Evolutionary conservation across 345 rosid genomes (phyloP), one percentile per base, ranked within the genome.

Genomic region (Durio zibethinus): DNA sequence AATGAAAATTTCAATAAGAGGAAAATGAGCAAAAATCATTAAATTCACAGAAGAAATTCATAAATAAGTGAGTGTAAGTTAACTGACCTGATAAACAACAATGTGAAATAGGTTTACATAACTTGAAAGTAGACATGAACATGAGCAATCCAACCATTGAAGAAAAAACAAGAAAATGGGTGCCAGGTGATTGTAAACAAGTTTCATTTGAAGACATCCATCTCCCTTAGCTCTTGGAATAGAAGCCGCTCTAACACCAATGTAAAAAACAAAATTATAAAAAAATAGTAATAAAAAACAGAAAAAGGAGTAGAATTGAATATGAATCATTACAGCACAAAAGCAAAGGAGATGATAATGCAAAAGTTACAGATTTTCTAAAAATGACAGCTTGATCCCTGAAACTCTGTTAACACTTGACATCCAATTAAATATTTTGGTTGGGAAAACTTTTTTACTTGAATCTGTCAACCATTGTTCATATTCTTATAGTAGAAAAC

Each of bases 121-220:
- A 78, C 86, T 83, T 15, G 89, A 82, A 6, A 86, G 79, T 0
- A 87, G 81, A 65, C 87, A 85, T 54, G 81, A 45, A 67, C 84
- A 85, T 16, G 88, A 85, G 60, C 80, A 83, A 77, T 86, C 85
- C 59, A 88, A 57, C 82, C 87, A 77, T 53, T 83, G 87, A 7
- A 88, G 82, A 81, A 88, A 71, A 76, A 80, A 84, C 66, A 88
- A 76, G 60, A 84, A 62, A 50, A 88, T 56, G 66, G 90, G 87
- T 69, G 89, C 83, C 76, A 86, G 86, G 43, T 81, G 84, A 81
- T 84, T 86, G 82, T 80, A 78, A 47, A 83, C 86, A 77, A 88
- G 50, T 77, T 85, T 86, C 87, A 88, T 85, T 71, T 85, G 84
- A 70, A 87, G 74, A 48, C 61, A 75, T 3, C 78, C 77, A 60